Evolutionary conservation across 768 basidiomycete species (phyloP), one percentile per base, ranked within the genome.

Genomic region (Leccinum obscurum): DNA sequence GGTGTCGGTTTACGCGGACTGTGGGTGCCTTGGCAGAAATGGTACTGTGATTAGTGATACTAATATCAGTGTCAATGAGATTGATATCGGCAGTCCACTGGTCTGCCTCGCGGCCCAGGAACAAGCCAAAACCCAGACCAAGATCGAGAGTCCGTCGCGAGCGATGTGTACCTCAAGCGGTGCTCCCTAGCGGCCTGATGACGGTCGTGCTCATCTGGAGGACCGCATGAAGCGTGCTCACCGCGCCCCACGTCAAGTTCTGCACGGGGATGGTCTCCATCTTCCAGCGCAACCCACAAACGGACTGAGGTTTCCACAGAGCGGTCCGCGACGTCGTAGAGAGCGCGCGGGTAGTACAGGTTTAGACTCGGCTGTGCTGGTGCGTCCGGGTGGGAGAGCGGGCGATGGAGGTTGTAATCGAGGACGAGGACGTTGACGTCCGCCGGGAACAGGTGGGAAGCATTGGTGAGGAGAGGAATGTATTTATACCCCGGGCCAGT

Each of bases 271-370:
- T 74, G n/a, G 17, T 81, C 62, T 86, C 84, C 77, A 83, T 83
- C 22, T 81, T 73, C 85, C 84, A 88, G 64, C 85, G 82, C 11
- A 88, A 1, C 77, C 80, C 3, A 82, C 65, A 67, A 81, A 86
- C 0, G 81, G 77, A 1, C 64, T 63, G 1, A 76, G 58, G 20
- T 77, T 74, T 72, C 32, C 68, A 0, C 72, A 65, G 50, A 85
- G 66, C 34, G 66, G 7, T 67, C 62, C 0, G 81, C 82, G 8
- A 86, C 74, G 10, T 72, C 70, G 44, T 74, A 70, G 56, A 86
- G 78, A 2, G 51, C 64, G 0, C 71, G 65, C 5, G 85, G 76
- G 66, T 86, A 87, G 48, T 77, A 70, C 37, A 84, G 74, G 26
- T 58, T 52, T 39, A 72, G 30, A 2, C 22, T 4, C 6, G 20